Base-by-base conservation (phyloP, 2,329 filamentous ascomycete genomes). In the Sporothrix brunneoviolacea region DNA sequence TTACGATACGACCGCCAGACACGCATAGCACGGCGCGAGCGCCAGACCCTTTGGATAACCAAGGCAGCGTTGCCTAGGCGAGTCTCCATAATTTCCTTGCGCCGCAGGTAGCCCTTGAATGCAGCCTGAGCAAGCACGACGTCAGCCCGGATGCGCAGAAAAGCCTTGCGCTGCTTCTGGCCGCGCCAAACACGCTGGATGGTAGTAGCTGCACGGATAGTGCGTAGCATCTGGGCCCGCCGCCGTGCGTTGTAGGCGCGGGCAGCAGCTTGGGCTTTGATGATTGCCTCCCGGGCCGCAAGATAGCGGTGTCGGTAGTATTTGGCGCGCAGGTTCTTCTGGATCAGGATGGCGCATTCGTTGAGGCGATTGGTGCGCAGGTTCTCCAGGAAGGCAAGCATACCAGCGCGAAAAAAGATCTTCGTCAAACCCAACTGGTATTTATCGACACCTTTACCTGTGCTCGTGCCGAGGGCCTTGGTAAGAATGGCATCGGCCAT, bases 401-500 rank as follows among this genome's bases (percentile, higher is more conserved):
- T 98, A 68, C 93, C 93, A 50, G 93, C 93, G 54, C 93, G 86
- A 82, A 98, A 98, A 74, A 98, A 98, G 65, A 98, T 96, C 74
- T 98, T 98, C 47, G 91, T 97, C 58, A 97, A 75, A 71, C 93
- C 93, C 57, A 98, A 80, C 70, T 98, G 93, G 65, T 97, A 98
- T 70, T 95, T 98, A 72, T 97, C 93, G 48, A 84, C 70, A 42
- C 84, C 85, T 59, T 85, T 80, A 53, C 80, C 82, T 38, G 77
- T 88, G 59, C 82, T 83, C 55, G 86, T 83, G 51, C 88, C 91
- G 27, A 98, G 76, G 1, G 91, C 93, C 69, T 91, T 93, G 53
- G 81, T 84, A 57, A 98, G 70, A 61, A 98, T 98, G 18, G 86
- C 86, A 66, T 95, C 88, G 40, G 91, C 93, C 87, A 98, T 95